phyloP scores from a whole-genome alignment of 2,329 filamentous ascomycete genomes.

The Neofusicoccum kwambonambiense region DNA sequence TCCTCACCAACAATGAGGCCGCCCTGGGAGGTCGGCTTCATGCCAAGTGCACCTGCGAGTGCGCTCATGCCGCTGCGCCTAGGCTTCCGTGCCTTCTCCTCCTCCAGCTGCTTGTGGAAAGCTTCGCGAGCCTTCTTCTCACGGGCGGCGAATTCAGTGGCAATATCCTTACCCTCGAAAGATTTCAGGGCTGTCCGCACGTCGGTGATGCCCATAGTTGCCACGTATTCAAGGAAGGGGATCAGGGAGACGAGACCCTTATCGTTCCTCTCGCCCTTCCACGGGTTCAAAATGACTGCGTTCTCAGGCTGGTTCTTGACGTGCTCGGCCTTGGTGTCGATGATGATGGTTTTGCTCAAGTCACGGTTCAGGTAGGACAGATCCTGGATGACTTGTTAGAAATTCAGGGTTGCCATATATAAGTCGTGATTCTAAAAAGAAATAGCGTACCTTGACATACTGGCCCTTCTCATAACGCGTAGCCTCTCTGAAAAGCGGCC shows the following conservation, averaged over 20 bases:
- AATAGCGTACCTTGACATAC: constrained; percentile 76
- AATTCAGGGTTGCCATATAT: neutral
- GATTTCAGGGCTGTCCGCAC: constrained; percentile 83
- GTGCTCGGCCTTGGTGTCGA: constrained; percentile 82
- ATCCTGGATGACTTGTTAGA: constrained; percentile 59
- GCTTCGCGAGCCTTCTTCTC: constrained; percentile 83
- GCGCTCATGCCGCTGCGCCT: constrained; percentile 64
- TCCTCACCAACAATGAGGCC: constrained; percentile 54
- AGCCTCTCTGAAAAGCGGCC: constrained; percentile 93
- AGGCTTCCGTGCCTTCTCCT: constrained; percentile 63
- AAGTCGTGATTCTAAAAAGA: neutral
- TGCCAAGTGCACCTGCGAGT: constrained; percentile 70
- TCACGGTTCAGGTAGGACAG: constrained; percentile 97
- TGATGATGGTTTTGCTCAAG: constrained; percentile 88
- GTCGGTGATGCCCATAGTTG: constrained; percentile 87
- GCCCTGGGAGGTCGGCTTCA: constrained; percentile 66
- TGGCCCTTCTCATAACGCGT: constrained; percentile 95
- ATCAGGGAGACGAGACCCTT: constrained; percentile 85
- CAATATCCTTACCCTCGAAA: constrained; percentile 86
- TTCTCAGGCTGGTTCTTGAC: constrained; percentile 94
- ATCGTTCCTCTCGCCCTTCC: constrained; percentile 80
- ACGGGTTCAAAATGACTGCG: constrained; percentile 85
- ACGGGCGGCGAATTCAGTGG: constrained; percentile 82
- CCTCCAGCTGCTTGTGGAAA: constrained; percentile 75
- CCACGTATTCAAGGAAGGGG: constrained; percentile 95